These are phyloP conservation scores for Talaromyces trachyspermus DNA, from an alignment of 495 filamentous ascomycete genomes.

Conservation along the genomic window DNA sequence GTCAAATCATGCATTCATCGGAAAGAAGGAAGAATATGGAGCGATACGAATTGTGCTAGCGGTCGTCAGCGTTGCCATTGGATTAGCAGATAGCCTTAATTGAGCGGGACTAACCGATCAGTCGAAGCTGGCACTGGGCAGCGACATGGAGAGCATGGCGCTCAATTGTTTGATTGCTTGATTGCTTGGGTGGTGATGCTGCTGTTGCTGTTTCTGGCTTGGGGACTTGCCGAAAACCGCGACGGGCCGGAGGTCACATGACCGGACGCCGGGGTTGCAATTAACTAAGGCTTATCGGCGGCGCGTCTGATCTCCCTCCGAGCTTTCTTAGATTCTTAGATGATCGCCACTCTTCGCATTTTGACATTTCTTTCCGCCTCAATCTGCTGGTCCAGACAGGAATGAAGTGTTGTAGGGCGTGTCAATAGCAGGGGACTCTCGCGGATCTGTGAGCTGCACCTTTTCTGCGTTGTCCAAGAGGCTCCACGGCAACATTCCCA, in stretches of 20 bases:
- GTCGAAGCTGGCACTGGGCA: background rate
- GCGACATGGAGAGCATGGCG: background rate
- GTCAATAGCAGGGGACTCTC: constrained; percentile 3
- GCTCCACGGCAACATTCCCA: background rate
- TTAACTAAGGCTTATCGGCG: too few species aligned
- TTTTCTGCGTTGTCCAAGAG: background rate
- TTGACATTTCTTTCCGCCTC: background rate
- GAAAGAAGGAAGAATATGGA: background rate
- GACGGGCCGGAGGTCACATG: too few species aligned
- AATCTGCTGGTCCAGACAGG: constrained; percentile 5
- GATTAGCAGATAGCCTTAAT: background rate
- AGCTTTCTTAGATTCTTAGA: too few species aligned
- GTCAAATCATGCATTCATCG: background rate
- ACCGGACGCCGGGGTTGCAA: too few species aligned
- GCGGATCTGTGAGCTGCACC: background rate
- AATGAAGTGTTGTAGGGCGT: background rate
- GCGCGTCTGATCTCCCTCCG: too few species aligned
- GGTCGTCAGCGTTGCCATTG: background rate
- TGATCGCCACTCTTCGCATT: too few species aligned
- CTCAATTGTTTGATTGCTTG: background rate
- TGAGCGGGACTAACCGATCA: background rate
- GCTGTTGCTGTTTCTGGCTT: too few species aligned
- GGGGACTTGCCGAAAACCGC: too few species aligned
- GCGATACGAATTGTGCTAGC: background rate
- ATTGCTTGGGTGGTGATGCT: too few species aligned